Base-by-base conservation (phyloP, 208 protist genomes). In the Leishmania martiniquensis region DNA sequence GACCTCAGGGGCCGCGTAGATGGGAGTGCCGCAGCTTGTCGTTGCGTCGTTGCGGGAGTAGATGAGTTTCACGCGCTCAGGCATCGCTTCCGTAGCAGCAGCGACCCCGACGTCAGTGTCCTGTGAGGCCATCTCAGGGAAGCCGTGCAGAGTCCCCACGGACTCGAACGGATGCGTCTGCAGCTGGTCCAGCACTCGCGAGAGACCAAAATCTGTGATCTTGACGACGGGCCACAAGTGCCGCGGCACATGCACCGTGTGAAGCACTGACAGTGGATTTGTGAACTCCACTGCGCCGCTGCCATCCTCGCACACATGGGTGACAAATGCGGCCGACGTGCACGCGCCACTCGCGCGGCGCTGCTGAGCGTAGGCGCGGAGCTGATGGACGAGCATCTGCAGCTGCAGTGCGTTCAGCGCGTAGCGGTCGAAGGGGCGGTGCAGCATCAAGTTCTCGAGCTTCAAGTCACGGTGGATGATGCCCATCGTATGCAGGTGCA, bases 391-490 rank as follows among this genome's bases (percentile, higher is more conserved):
- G 52, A 91, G 52, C 79, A 86, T 57, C 63, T 91, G 76, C 59
- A 88, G 75, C 81, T 91, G 88, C 70, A 89, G 60, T 59, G 78
- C 78, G 70, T 75, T 80, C 39, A 90, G 44, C 15, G 69, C 74
- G 45, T 80, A 83, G 37, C 84, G 75, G 78, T 78, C 75, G 60
- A 76, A 84, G 29, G 87, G 87, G 51, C 78, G 78, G 42, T 84
- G 98, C 80, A 99, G 99, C 88, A 99, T 98, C 34, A 99, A 82
- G 76, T 99, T 99, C 77, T 99, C 98, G 62, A 99, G 98, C 87
- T 99, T 99, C 29, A 99, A 90, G 81, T 99, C 99, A 51, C 99
- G 90, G 85, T 99, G 99, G 91, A 99, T 99, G 74, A 99, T 99
- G 45, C 99, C 99, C 75, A 93, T 97, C 17, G 93, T 97, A 85